Conservation (phyloP, 2,329 filamentous ascomycete species). For the Dothideomycetidae sp. region DNA sequence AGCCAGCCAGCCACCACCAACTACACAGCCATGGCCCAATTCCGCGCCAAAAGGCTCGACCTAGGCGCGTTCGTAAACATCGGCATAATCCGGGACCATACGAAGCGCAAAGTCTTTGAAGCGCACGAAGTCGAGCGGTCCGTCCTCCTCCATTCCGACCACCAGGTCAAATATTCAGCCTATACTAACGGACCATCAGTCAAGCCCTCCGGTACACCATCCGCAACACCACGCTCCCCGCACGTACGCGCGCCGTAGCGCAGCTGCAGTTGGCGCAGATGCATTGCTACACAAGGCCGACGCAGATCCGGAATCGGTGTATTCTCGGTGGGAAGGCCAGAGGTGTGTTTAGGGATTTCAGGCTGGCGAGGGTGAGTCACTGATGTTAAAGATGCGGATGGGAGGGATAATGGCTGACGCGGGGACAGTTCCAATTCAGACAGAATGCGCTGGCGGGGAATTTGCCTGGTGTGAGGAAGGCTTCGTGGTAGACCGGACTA, state of each 20-base stretch:
- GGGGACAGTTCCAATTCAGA: slow-evolving; percentile 75
- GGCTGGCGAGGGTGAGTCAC: slow-evolving; percentile 65
- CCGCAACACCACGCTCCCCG: slow-evolving; percentile 75
- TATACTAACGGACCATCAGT: too few species aligned
- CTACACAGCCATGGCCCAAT: slow-evolving; percentile 41
- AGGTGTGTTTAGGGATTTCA: slow-evolving; percentile 86
- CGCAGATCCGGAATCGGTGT: slow-evolving; percentile 89
- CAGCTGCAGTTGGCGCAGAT: slow-evolving; percentile 88
- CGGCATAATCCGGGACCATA: slow-evolving; percentile 81
- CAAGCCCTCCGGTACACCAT: slow-evolving; percentile 76
- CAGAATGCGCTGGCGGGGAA: slow-evolving; percentile 74
- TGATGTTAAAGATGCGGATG: neutral
- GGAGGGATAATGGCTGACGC: neutral
- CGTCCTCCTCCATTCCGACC: slow-evolving; percentile 10
- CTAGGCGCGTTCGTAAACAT: slow-evolving; percentile 77
- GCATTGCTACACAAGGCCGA: slow-evolving; percentile 88
- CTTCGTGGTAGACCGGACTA: slow-evolving; percentile 63
- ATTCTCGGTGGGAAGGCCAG: slow-evolving; percentile 79
- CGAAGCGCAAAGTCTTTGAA: slow-evolving; percentile 86
- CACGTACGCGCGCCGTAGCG: slow-evolving; percentile 72
- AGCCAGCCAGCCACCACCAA: neutral
- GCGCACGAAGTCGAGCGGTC: slow-evolving; percentile 80
- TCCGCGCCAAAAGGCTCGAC: slow-evolving; percentile 80
- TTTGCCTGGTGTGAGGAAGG: slow-evolving; percentile 85
- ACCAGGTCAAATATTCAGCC: too few species aligned